Evolutionary conservation across 495 filamentous ascomycete genomes (phyloP).

Genomic region (Talaromyces proteolyticus): DNA sequence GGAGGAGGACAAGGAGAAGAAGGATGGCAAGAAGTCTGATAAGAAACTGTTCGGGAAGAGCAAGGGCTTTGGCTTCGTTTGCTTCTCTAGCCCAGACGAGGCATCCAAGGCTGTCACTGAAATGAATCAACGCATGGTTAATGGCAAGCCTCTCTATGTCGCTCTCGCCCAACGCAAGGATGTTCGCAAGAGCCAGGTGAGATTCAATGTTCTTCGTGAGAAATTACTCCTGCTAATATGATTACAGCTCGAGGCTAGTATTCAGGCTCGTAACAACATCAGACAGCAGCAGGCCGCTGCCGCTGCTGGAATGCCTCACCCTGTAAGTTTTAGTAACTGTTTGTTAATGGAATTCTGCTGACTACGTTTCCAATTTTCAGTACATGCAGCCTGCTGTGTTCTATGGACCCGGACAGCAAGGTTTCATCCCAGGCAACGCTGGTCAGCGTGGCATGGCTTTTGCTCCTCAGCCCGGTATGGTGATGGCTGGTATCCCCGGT

Average conservation of each 20-base stretch:
- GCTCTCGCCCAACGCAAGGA: conserved; percentile 99
- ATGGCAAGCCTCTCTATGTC: conserved; percentile 95
- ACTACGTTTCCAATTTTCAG: conserved; percentile 16
- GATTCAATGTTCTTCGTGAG: conserved; percentile 5
- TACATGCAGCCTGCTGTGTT: conserved; percentile 83
- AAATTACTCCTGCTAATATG: conserved; percentile 5
- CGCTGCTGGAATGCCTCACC: conserved; percentile 83
- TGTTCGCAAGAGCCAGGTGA: conserved; percentile 85
- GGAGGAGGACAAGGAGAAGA: conserved; percentile 47
- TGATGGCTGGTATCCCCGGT: conserved; percentile 73
- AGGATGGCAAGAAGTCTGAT: conserved; percentile 51
- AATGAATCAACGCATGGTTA: conserved; percentile 99
- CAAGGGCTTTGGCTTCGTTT: conserved; percentile 99
- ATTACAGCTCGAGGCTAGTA: conserved; percentile 80
- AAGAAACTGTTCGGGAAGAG: conserved; percentile 90
- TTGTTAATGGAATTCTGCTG: background rate
- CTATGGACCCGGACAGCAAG: conserved; percentile 82
- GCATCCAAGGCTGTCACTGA: conserved; percentile 98
- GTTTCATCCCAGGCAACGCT: conserved; percentile 61
- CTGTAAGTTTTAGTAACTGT: conserved; percentile 36
- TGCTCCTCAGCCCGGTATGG: conserved; percentile 74
- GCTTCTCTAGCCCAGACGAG: conserved; percentile 98
- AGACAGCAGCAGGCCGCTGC: conserved; percentile 97
- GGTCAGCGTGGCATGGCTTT: conserved; percentile 81
- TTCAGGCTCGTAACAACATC: conserved; percentile 97